Evolutionary conservation across 257 asterid genomes (phyloP).

Genomic region (Solanum sejunctum): DNA sequence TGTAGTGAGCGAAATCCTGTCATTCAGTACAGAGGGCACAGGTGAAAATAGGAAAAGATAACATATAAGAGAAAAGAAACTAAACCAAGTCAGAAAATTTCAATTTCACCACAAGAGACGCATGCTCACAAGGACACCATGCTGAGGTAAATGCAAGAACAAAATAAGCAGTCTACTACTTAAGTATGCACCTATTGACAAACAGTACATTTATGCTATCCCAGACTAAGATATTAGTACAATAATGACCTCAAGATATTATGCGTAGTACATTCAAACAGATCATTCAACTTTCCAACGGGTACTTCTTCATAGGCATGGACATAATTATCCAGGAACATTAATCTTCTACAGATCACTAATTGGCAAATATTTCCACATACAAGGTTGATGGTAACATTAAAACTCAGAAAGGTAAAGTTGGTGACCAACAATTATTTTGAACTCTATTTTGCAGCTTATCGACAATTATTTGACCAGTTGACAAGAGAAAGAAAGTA

Average conservation of each 20-base stretch:
- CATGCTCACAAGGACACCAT: not conserved
- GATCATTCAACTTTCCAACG: not conserved
- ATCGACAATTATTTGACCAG: not conserved
- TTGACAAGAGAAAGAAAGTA: not conserved
- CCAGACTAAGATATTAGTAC: not conserved
- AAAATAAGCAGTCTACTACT: not conserved
- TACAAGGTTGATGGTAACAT: not conserved
- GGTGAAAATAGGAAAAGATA: not conserved
- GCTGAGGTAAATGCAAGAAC: not conserved
- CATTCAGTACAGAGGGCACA: not conserved
- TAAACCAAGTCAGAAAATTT: not conserved
- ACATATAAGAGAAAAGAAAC: not conserved
- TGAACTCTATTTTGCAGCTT: not conserved
- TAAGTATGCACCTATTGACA: not conserved
- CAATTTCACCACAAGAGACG: not conserved
- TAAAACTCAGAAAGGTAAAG: not conserved
- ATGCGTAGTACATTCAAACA: not conserved
- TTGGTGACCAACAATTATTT: not conserved
- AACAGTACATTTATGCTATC: not conserved
- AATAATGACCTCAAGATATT: not conserved
- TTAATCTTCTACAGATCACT: not conserved
- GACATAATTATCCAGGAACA: not conserved
- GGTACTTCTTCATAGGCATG: not conserved
- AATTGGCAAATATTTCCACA: not conserved
- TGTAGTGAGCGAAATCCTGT: constrained; percentile 87